A percentile compares a stretch with the other conserved stretches of the same genome.
Evolutionary conservation across 257 asterid species (phyloP).

Genomic region (Forsythia viridissima): DNA sequence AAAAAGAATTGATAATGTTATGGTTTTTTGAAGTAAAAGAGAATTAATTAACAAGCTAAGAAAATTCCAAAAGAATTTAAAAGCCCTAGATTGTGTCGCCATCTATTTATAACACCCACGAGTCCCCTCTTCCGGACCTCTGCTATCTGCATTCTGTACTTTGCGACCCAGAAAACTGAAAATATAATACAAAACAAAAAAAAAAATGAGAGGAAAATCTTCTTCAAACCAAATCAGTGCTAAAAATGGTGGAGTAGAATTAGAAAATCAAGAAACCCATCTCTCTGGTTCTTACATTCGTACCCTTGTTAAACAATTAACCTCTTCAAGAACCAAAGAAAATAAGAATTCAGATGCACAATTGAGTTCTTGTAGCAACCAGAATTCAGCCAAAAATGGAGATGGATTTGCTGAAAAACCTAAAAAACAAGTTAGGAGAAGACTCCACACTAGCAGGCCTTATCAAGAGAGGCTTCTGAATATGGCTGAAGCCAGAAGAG

Average conservation of each 20-base stretch:
- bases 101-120: constrained; percentile 4
- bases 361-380: constrained; percentile 36
- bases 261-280: constrained; percentile 3
- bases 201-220: background rate
- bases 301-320: constrained; percentile 5
- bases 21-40: too few relatives aligned
- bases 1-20: too few relatives aligned
- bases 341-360: constrained; percentile 44
- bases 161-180: constrained; percentile 5
- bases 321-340: constrained; percentile 8
- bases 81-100: constrained; percentile 12
- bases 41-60: constrained; percentile 16
- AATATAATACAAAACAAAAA: background rate
- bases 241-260: background rate
- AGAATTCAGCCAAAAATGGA: constrained; percentile 27
- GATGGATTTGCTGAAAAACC: constrained; percentile 47
- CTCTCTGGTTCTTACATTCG: constrained; percentile 8
- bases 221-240: background rate
- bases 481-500: constrained; percentile 98
- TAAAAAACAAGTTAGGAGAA: constrained; percentile 81
- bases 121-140: background rate
- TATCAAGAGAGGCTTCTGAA: constrained; percentile 91
- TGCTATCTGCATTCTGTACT: constrained; percentile 7
- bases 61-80: constrained; percentile 52
- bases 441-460: constrained; percentile 93